Percentiles rank a stretch among this genome's conserved stretches.
Conservation (phyloP, 1,284 basidiomycete genomes). For the Exobasidium cylindrosporum region DNA sequence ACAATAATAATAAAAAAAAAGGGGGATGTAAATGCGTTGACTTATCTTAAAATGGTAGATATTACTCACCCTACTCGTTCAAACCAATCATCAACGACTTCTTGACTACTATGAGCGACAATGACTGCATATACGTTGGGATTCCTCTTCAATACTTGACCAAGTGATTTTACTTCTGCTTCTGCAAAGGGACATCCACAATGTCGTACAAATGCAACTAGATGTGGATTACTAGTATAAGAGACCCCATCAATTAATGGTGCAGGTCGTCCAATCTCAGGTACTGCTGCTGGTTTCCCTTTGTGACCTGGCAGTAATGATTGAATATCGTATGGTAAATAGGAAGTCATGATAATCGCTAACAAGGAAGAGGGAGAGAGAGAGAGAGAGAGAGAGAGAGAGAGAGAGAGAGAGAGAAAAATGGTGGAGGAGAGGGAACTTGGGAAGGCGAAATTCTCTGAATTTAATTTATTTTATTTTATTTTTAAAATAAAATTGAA, state of each 20-base stretch:
- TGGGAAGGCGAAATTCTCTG: too few species aligned
- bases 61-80: constrained; percentile 13
- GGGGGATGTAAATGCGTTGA: neutral
- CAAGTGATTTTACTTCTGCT: constrained; percentile 17
- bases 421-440: neutral
- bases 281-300: neutral
- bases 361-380: neutral
- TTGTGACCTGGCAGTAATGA: neutral
- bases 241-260: neutral
- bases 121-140: constrained; percentile 17
- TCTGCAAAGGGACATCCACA: constrained; percentile 29
- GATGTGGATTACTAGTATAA: neutral
- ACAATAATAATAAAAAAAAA: constrained; percentile 1
- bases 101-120: constrained; percentile 17
- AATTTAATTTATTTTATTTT: too few species aligned
- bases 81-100: constrained; percentile 20
- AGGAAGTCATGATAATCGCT: neutral
- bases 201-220: constrained; percentile 26
- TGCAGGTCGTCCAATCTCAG: neutral
- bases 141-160: constrained; percentile 14
- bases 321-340: neutral
- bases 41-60: neutral
- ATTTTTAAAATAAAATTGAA: too few species aligned
- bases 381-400: neutral
- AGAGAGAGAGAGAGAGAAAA: neutral